Percentiles rank a stretch among this genome's conserved stretches.
These are phyloP conservation scores for Pezicula rhizophila DNA, from an alignment of 2,329 filamentous ascomycete genomes.

Conservation along the genomic window DNA sequence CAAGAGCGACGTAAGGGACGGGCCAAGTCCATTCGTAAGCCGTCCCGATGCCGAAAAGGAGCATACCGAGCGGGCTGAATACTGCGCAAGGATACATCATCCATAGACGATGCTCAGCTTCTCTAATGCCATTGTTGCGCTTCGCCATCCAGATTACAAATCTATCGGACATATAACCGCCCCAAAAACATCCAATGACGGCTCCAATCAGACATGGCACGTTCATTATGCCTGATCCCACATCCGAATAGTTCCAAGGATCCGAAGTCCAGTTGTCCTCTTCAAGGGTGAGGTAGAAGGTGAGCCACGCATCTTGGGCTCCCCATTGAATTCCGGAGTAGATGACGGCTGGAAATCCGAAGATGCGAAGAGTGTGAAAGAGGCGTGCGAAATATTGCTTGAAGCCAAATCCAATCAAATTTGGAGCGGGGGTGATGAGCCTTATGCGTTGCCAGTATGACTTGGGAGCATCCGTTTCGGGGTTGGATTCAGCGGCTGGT, in stretches of 20 bases:
- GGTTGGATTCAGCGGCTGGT: constrained; percentile 1
- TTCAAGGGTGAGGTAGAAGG: constrained; percentile 52
- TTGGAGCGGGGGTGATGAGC: constrained; percentile 49
- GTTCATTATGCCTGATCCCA: constrained; percentile 51
- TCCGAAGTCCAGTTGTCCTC: constrained; percentile 48
- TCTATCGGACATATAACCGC: constrained; percentile 49
- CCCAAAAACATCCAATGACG: constrained; percentile 49
- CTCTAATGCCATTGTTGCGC: constrained; percentile 27
- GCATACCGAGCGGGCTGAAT: constrained; percentile 31
- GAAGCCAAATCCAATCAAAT: constrained; percentile 45
- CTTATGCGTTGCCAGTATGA: constrained; percentile 50
- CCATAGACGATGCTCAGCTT: constrained; percentile 34
- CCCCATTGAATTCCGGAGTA: constrained; percentile 55
- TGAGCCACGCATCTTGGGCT: constrained; percentile 52
- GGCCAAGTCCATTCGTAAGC: constrained; percentile 45
- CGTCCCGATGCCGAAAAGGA: constrained; percentile 34
- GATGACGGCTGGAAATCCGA: constrained; percentile 50
- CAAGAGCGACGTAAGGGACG: constrained; percentile 47
- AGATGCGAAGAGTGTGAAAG: constrained; percentile 49
- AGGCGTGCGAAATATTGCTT: constrained; percentile 48
- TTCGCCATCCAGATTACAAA: constrained; percentile 42
- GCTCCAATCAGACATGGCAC: constrained; percentile 49
- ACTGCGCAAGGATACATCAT: constrained; percentile 27
- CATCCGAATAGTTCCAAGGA: constrained; percentile 50
- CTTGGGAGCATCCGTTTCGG: constrained; percentile 27